A percentile compares a stretch with the other conserved stretches of the same genome.
Conservation (phyloP, 495 filamentous ascomycete species). For the Tuber umbilicatum region DNA sequence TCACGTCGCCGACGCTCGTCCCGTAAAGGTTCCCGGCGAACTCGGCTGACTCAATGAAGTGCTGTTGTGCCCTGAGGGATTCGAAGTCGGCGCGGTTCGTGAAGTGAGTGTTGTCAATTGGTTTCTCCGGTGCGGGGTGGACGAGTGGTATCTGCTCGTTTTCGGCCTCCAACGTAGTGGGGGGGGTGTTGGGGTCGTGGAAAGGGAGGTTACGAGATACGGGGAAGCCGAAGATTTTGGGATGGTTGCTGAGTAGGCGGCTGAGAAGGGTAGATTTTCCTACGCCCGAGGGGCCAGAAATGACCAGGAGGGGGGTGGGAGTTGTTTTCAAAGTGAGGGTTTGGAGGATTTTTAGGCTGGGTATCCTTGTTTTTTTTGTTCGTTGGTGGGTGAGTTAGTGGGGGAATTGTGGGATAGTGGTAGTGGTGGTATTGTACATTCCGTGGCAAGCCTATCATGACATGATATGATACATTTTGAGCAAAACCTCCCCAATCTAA, state of each 20-base stretch:
- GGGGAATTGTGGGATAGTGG: not conserved
- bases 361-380: not conserved
- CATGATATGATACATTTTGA: not conserved
- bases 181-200: conserved; percentile 3
- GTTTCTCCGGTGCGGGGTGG: conserved; percentile 66
- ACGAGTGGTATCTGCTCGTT: conserved; percentile 60
- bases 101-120: conserved; percentile 70
- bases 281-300: conserved; percentile 78
- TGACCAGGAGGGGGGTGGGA: conserved; percentile 59
- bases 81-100: conserved; percentile 60
- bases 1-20: conserved; percentile 66
- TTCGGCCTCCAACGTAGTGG: not conserved
- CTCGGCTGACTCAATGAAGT: conserved; percentile 75
- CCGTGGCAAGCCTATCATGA: not conserved
- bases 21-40: conserved; percentile 81
- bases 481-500: not conserved
- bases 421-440: not conserved
- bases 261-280: conserved; percentile 83
- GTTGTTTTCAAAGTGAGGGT: not conserved
- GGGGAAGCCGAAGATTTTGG: conserved; percentile 69
- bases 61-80: conserved; percentile 53
- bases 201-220: conserved; percentile 51
- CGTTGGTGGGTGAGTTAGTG: not conserved
- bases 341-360: not conserved
- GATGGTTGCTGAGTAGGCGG: conserved; percentile 60